Base-by-base conservation (phyloP, 2,329 filamentous ascomycete species). In the Lasiodiplodia sp. region DNA sequence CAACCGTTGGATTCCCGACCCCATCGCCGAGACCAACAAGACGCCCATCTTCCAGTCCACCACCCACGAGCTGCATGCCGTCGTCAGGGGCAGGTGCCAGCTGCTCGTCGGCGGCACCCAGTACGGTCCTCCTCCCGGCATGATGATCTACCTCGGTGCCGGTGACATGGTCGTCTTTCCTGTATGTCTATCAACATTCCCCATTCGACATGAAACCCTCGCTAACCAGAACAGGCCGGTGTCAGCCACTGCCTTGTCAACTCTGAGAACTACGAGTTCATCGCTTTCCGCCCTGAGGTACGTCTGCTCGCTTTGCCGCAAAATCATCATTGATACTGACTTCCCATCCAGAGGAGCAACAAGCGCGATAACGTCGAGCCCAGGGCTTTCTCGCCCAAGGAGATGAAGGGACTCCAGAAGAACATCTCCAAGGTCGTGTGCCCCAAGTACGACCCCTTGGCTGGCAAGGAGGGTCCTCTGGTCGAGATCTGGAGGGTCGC, bases 401-500 rank as follows among this genome's bases (percentile, higher is more conserved):
- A 47, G 16, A 64, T 64, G 60, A 64, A 64, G 60, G 7, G 11
- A 11, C 16, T 52, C 44, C 14, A 18, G 28, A 64, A 64, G 60
- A 64, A 64, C 60, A 38, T 64, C 28, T 31, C 25, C 28, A 64
- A 51, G 18, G 60, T 64, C 44, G n/a, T n/a, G 8, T 16, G 51
- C 28, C 60, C 60, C 28, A 64, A 64, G 47, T 21, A 25, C 21
- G 60, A 64, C 31, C 60, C 60, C 18, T 11, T 64, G 11, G 4
- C 7, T 31, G 60, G 60, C 44, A 64, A 69, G 49, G 69, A 69
- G 37, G 71, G 71, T 5, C 70, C 70, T 28, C 52, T 72, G 12
- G 71, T 71, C 38, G 65, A 69, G n/a, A 66, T 71, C 44, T 70
- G 70, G 71, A 71, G 64, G 28, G 28, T 64, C 4, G 25, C 60